These are phyloP conservation scores for Solanum ossicruentum DNA, from an alignment of 257 asterid genomes.

Conservation along the genomic window DNA sequence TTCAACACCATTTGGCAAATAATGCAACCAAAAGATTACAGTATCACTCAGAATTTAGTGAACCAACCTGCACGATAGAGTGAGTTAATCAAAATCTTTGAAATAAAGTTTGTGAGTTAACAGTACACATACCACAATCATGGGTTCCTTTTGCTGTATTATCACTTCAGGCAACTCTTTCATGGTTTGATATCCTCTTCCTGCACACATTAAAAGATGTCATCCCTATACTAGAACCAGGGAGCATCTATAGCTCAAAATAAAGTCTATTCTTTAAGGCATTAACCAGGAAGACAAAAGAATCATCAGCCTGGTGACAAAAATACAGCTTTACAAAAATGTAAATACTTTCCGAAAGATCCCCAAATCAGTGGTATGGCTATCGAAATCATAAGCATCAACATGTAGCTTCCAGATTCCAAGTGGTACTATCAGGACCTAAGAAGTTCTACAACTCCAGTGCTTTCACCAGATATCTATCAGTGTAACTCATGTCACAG, in stretches of 20 bases:
- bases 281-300: conserved; percentile 75
- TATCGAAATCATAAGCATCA: neutral
- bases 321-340: conserved; percentile 69
- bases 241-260: neutral
- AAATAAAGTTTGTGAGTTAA: neutral
- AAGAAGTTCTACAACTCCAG: neutral
- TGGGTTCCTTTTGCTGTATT: conserved; percentile 91
- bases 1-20: conserved; percentile 73
- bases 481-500: conserved; percentile 2
- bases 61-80: conserved; percentile 47
- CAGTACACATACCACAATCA: conserved; percentile 31
- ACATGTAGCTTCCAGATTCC: neutral
- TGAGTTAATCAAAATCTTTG: neutral
- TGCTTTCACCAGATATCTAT: conserved; percentile 83
- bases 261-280: neutral
- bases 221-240: neutral
- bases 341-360: neutral
- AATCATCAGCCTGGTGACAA: conserved; percentile 80
- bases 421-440: neutral
- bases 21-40: conserved; percentile 59
- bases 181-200: conserved; percentile 82
- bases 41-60: conserved; percentile 78
- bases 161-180: conserved; percentile 90
- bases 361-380: neutral
- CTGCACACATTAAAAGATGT: conserved; percentile 19